phyloP scores from a whole-genome alignment of 1,284 basidiomycete genomes.

The Ustilago cynodontis region DNA sequence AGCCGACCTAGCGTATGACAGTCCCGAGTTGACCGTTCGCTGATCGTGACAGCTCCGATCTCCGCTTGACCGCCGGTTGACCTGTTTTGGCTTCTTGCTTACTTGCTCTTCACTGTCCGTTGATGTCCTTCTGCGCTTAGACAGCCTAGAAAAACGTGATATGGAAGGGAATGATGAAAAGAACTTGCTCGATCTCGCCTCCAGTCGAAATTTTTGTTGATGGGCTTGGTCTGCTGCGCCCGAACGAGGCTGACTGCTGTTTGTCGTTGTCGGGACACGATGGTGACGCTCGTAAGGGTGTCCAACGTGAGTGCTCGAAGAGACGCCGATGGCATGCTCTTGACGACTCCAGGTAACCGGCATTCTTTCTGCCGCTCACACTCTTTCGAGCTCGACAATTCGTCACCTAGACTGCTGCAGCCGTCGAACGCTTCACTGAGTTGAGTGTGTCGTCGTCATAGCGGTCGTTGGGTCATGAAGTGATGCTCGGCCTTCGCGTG shows the following conservation, averaged over 20 bases:
- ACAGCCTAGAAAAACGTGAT: background rate
- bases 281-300: background rate
- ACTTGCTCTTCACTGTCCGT: background rate
- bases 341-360: background rate
- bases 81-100: background rate
- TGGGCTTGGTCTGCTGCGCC: background rate
- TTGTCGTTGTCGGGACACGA: background rate
- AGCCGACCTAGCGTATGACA: background rate
- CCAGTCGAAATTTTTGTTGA: no score
- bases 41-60: background rate
- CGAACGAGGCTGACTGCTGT: background rate
- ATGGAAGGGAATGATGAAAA: background rate
- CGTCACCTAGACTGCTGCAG: background rate
- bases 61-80: conserved; percentile 16
- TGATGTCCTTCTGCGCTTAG: background rate
- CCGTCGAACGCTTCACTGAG: background rate
- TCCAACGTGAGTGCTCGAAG: background rate
- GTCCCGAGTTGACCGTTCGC: conserved; percentile 6
- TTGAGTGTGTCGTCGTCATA: background rate
- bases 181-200: no score
- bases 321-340: background rate
- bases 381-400: background rate
- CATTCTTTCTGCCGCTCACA: background rate
- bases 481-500: background rate
- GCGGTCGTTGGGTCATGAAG: background rate